Evolutionary conservation across 352 stramenopile species (phyloP).

Genomic region (Globisporangium nagaii): DNA sequence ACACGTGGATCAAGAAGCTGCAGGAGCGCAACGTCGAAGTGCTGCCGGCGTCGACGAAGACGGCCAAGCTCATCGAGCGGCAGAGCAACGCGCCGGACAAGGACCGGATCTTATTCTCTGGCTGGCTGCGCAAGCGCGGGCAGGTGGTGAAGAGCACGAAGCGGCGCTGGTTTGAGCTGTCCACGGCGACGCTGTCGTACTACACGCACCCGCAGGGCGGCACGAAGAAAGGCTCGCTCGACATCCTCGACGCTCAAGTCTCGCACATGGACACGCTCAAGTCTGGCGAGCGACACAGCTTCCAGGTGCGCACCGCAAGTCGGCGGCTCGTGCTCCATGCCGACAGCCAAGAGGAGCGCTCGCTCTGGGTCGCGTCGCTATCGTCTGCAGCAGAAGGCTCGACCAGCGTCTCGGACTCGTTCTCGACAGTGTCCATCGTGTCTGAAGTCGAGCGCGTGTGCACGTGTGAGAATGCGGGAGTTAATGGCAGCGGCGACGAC

Average conservation of each 20-base stretch:
- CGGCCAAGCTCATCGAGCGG: constrained; percentile 49
- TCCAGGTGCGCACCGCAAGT: constrained; percentile 52
- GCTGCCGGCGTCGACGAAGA: constrained; percentile 47
- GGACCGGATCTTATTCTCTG: constrained; percentile 58
- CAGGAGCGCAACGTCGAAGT: constrained; percentile 66
- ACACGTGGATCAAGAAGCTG: constrained; percentile 81
- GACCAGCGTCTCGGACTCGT: constrained; percentile 10
- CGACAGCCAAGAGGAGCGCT: constrained; percentile 81
- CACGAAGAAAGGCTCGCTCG: constrained; percentile 67
- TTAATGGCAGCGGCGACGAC: constrained; percentile 12
- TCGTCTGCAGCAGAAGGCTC: constrained; percentile 46
- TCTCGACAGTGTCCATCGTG: constrained; percentile 7
- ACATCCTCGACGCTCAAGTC: constrained; percentile 48
- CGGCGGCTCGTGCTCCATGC: constrained; percentile 74
- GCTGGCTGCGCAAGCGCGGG: constrained; percentile 80
- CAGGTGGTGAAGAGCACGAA: constrained; percentile 86
- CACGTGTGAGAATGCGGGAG: constrained; percentile 38
- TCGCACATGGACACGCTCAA: constrained; percentile 73
- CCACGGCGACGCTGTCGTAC: constrained; percentile 62
- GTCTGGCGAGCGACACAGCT: constrained; percentile 77
- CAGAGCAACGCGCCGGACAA: constrained; percentile 45
- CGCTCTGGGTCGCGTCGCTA: constrained; percentile 72
- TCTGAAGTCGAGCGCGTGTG: constrained; percentile 47
- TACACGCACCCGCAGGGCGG: constrained; percentile 69
- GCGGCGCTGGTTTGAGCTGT: constrained; percentile 82